Percentiles rank a stretch among this genome's conserved stretches.
Conservation (phyloP, 805 yeast genomes). For the Candida sonorensis region DNA sequence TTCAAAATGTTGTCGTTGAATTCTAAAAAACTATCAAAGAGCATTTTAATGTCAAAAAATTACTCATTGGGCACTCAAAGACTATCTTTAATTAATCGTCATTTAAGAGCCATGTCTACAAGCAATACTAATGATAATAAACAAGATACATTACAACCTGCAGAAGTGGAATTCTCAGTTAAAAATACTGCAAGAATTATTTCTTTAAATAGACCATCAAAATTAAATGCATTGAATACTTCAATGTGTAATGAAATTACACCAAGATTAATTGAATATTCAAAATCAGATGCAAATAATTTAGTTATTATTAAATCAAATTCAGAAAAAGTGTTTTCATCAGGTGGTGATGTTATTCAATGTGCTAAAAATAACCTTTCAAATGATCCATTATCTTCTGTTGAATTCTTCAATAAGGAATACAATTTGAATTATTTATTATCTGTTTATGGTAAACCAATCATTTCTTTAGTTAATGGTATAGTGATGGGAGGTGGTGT, state of each 20-base stretch:
- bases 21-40: background rate
- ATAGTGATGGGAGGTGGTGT: conserved; percentile 98
- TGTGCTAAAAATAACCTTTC: conserved; percentile 56
- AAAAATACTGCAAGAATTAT: conserved; percentile 64
- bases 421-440: conserved; percentile 74
- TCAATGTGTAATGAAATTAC: conserved; percentile 68
- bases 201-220: conserved; percentile 70
- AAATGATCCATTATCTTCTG: conserved; percentile 40
- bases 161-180: conserved; percentile 59
- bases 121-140: conserved; percentile 2
- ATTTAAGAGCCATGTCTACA: conserved; percentile 17
- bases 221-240: conserved; percentile 77
- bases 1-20: background rate
- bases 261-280: conserved; percentile 71
- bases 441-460: conserved; percentile 81
- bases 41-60: conserved; percentile 1
- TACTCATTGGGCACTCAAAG: too few species aligned
- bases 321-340: conserved; percentile 73
- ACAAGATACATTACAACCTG: conserved; percentile 2
- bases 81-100: conserved; percentile 4
- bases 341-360: conserved; percentile 93
- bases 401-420: conserved; percentile 69
- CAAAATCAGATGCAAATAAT: conserved; percentile 59
- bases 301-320: conserved; percentile 62
- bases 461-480: conserved; percentile 82